Evolutionary conservation across 2,329 filamentous ascomycete species (phyloP).

Genomic region (Aspergillus neoniger): DNA sequence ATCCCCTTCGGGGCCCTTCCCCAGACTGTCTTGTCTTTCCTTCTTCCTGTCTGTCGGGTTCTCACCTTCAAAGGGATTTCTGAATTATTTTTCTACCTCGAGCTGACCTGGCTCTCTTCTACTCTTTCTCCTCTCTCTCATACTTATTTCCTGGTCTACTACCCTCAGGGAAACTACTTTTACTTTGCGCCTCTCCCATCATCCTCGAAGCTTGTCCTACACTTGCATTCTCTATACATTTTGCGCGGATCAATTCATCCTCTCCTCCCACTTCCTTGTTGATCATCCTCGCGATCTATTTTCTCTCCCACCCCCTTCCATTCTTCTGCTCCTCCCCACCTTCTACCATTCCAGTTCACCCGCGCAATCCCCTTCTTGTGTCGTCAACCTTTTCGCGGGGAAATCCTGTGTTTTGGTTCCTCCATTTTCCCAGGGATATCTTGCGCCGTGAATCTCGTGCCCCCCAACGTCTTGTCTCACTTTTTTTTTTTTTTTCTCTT

Average conservation of each 20-base stretch:
- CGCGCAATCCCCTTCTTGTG: not conserved
- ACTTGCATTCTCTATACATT: not conserved
- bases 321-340: constrained; percentile 3
- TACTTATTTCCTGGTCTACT: constrained; percentile 15
- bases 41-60: constrained; percentile 25
- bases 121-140: not conserved
- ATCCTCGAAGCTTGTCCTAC: constrained; percentile 8
- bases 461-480: not conserved
- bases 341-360: constrained; percentile 2
- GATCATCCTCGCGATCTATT: constrained; percentile 16
- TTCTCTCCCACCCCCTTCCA: not conserved
- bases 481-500: not conserved
- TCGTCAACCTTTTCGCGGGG: constrained; percentile 4
- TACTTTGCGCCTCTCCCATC: constrained; percentile 13
- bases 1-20: constrained; percentile 42
- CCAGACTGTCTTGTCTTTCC: constrained; percentile 36
- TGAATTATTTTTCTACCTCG: constrained; percentile 12
- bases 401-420: constrained; percentile 2
- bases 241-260: constrained; percentile 18
- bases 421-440: constrained; percentile 7
- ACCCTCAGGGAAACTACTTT: constrained; percentile 1
- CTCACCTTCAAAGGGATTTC: constrained; percentile 5
- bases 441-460: constrained; percentile 6
- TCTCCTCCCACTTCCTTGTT: constrained; percentile 5
- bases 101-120: constrained; percentile 10